Evolutionary conservation across 2,329 filamentous ascomycete genomes (phyloP).

Genomic region (Elsinoe australis): DNA sequence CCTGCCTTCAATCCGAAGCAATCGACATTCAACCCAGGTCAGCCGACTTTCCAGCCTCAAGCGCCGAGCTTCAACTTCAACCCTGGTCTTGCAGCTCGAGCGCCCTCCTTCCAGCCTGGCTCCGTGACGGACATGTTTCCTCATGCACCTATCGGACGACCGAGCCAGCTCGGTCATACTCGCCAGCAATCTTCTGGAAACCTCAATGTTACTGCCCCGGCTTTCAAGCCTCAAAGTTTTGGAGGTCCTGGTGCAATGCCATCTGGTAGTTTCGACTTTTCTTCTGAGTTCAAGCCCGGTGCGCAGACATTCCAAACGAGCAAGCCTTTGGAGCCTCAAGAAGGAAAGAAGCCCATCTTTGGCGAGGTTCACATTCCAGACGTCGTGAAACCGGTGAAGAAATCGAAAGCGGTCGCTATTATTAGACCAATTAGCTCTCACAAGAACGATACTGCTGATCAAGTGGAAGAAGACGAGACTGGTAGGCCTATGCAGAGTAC

Average conservation of each 20-base stretch:
- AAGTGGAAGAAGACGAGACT: slow-evolving; percentile 48
- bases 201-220: slow-evolving; percentile 54
- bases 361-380: slow-evolving; percentile 54
- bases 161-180: slow-evolving; percentile 12
- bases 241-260: slow-evolving; percentile 20
- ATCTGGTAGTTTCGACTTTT: slow-evolving; percentile 33
- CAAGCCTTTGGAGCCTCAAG: slow-evolving; percentile 33
- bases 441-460: slow-evolving; percentile 23
- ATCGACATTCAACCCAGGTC: slow-evolving; percentile 62
- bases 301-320: slow-evolving; percentile 23
- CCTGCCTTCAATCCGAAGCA: slow-evolving; percentile 38
- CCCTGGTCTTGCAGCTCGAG: slow-evolving; percentile 34
- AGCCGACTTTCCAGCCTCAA: slow-evolving; percentile 14
- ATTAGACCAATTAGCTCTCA: slow-evolving; percentile 39
- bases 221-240: slow-evolving; percentile 30
- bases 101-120: slow-evolving; percentile 36
- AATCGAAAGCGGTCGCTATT: slow-evolving; percentile 78
- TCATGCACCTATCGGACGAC: neutral
- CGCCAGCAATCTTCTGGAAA: slow-evolving; percentile 27
- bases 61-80: slow-evolving; percentile 85
- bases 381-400: slow-evolving; percentile 57
- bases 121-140: neutral
- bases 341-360: slow-evolving; percentile 29
- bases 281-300: slow-evolving; percentile 26
- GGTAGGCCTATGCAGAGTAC: slow-evolving; percentile 57